Conservation (phyloP, 108 stramenopile species). For the Cyclotella sp. region DNA sequence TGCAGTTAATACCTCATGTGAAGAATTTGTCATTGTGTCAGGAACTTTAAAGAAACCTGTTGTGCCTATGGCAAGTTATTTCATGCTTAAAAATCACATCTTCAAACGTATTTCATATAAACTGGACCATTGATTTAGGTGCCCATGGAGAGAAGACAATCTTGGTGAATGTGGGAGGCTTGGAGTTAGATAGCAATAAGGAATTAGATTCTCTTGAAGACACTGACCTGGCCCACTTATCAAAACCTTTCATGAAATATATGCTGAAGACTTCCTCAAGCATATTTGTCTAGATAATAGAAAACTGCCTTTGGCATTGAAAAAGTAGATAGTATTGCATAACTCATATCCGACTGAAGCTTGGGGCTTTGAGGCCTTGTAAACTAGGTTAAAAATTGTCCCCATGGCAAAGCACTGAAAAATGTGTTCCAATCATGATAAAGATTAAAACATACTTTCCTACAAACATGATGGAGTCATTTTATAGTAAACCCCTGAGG, state of each 20-base stretch:
- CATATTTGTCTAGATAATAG: background rate
- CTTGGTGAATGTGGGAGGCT: background rate
- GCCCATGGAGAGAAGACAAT: background rate
- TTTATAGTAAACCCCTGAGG: too few relatives aligned
- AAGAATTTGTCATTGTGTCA: background rate
- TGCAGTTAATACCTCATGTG: background rate
- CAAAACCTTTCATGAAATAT: constrained; percentile 4
- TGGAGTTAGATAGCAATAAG: background rate
- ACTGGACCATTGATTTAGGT: constrained; percentile 10
- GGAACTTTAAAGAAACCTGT: background rate
- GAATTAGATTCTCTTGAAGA: background rate
- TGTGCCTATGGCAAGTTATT: background rate
- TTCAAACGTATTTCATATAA: constrained; percentile 2
- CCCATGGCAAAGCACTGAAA: too few relatives aligned
- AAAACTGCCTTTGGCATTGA: constrained; percentile 6
- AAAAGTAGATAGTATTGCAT: too few relatives aligned
- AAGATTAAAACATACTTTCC: too few relatives aligned
- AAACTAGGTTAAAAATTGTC: too few relatives aligned
- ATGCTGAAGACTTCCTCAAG: constrained; percentile 7
- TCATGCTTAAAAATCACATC: background rate
- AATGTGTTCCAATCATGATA: too few relatives aligned
- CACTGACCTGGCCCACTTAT: constrained; percentile 5
- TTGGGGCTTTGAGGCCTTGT: too few relatives aligned
- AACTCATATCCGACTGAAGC: too few relatives aligned
- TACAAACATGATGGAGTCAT: too few relatives aligned